A percentile compares a stretch with the other conserved stretches of the same genome.
Evolutionary conservation across 441 rosid genomes (phyloP).

Genomic region (Populus hybrid): DNA sequence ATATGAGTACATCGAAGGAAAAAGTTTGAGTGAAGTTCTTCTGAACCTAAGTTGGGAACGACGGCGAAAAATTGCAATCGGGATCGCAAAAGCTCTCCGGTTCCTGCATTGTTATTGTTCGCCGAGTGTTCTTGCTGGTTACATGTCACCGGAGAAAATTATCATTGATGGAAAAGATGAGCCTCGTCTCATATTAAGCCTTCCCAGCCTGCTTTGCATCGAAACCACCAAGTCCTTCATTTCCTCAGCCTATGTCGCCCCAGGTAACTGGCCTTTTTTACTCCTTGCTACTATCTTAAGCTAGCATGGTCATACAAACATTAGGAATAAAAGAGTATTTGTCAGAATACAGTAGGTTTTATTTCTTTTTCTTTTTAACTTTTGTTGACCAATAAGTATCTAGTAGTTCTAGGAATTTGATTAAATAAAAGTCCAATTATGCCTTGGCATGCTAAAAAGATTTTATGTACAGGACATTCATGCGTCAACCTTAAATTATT

Average conservation of each 20-base stretch:
- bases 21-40: slow-evolving; percentile 43
- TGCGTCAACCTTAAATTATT: slow-evolving; percentile 14
- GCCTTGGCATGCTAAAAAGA: slow-evolving; percentile 6
- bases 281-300: not conserved
- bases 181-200: slow-evolving; percentile 45
- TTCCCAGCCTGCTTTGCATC: slow-evolving; percentile 27
- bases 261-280: slow-evolving; percentile 43
- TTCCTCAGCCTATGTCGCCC: slow-evolving; percentile 49
- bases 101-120: slow-evolving; percentile 53
- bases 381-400: not conserved
- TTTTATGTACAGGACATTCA: not conserved
- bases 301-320: not conserved
- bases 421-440: not conserved
- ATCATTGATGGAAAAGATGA: slow-evolving; percentile 48
- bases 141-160: slow-evolving; percentile 50
- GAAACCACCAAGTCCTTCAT: slow-evolving; percentile 30
- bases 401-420: not conserved
- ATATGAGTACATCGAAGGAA: slow-evolving; percentile 54
- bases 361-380: not conserved
- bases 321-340: not conserved
- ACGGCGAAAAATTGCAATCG: slow-evolving; percentile 49
- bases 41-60: slow-evolving; percentile 56
- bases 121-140: slow-evolving; percentile 30
- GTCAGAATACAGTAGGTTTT: not conserved
- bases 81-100: slow-evolving; percentile 57